A percentile compares a stretch with the other conserved stretches of the same genome.
Conservation (phyloP, 805 yeast genomes). For the Starmerella geochares region DNA sequence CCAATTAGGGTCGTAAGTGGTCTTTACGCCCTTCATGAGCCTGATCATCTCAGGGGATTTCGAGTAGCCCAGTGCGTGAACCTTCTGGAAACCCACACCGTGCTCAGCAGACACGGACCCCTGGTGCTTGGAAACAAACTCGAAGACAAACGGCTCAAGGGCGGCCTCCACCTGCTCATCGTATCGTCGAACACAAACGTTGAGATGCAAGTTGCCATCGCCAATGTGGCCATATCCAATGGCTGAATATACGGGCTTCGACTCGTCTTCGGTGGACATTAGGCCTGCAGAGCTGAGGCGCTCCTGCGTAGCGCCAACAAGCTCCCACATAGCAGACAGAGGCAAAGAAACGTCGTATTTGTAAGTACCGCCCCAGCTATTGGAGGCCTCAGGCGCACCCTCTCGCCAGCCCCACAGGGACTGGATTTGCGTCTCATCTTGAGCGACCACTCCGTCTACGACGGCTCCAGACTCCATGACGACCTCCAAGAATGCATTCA, state of each 20-base stretch:
- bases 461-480: conserved; percentile 78
- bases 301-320: conserved; percentile 68
- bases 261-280: conserved; percentile 46
- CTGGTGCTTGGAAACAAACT: conserved; percentile 52
- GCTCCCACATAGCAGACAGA: conserved; percentile 62
- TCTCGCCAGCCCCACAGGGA: conserved; percentile 96
- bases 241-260: conserved; percentile 72
- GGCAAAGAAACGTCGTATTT: conserved; percentile 95
- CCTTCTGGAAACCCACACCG: conserved; percentile 95
- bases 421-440: conserved; percentile 77
- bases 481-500: conserved; percentile 70
- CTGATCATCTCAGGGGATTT: conserved; percentile 61
- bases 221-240: conserved; percentile 98
- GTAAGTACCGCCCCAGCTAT: conserved; percentile 84
- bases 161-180: conserved; percentile 64
- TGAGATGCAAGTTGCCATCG: conserved; percentile 91
- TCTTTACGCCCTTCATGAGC: conserved; percentile 68
- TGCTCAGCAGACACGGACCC: conserved; percentile 97
- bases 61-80: conserved; percentile 74
- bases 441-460: conserved; percentile 91
- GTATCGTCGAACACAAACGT: conserved; percentile 81
- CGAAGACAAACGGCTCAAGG: conserved; percentile 90
- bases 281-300: conserved; percentile 49
- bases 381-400: conserved; percentile 78
- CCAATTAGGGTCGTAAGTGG: conserved; percentile 79